Evolutionary conservation across 495 filamentous ascomycete species (phyloP).

Genomic region (Tuber calosporum): DNA sequence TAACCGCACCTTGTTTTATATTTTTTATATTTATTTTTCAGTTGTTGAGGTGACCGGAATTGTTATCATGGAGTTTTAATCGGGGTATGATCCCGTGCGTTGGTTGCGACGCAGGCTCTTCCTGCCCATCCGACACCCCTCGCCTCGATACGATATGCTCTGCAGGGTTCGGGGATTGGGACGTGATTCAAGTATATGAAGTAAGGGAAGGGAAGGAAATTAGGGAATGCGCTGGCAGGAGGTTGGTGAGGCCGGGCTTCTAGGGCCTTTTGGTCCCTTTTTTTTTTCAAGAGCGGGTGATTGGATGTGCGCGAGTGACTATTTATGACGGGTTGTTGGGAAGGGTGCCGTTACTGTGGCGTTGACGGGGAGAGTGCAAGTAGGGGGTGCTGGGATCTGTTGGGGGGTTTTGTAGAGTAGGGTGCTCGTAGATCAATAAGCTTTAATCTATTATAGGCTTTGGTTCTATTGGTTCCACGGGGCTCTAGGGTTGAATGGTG

Average conservation of each 20-base stretch:
- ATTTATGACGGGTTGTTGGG: not conserved
- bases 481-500: not conserved
- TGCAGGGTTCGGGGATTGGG: not conserved
- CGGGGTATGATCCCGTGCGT: too few species aligned
- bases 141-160: not conserved
- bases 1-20: too few species aligned
- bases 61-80: too few species aligned
- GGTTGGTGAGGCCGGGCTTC: not conserved
- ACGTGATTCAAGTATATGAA: not conserved
- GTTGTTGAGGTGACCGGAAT: too few species aligned
- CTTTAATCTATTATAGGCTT: not conserved
- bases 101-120: too few species aligned
- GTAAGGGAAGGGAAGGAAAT: not conserved
- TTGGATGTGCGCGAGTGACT: conserved; percentile 10
- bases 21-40: too few species aligned
- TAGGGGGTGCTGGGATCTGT: not conserved
- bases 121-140: too few species aligned
- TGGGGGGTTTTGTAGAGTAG: not conserved
- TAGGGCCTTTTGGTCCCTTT: not conserved
- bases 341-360: not conserved
- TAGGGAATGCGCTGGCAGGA: not conserved
- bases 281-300: not conserved
- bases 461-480: not conserved
- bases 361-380: not conserved
- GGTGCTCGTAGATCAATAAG: not conserved